A percentile compares a stretch with the other conserved stretches of the same genome.
Conservation (phyloP, 495 filamentous ascomycete species). For the Polyplosphaeria fusca region DNA sequence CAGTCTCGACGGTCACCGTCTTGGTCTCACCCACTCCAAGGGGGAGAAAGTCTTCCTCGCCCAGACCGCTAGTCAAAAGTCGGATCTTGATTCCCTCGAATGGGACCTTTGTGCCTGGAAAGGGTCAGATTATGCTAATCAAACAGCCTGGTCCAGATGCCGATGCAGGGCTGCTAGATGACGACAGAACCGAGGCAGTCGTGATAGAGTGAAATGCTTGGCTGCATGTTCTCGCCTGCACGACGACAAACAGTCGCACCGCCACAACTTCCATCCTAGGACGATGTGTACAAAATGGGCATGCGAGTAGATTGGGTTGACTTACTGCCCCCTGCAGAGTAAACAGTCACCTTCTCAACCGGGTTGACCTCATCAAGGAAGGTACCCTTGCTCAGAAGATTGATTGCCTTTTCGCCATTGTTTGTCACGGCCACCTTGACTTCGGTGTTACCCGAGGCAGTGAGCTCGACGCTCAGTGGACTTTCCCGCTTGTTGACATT, state of each 20-base stretch:
- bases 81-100: slow-evolving; percentile 59
- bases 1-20: slow-evolving; percentile 57
- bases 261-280: too few relatives aligned
- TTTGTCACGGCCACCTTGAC: slow-evolving; percentile 63
- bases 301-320: too few relatives aligned
- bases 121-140: too few relatives aligned
- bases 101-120: slow-evolving; percentile 48
- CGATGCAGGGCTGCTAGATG: too few relatives aligned
- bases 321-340: slow-evolving; percentile 47
- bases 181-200: neutral
- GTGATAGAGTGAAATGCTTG: too few relatives aligned
- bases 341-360: slow-evolving; percentile 60
- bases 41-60: slow-evolving; percentile 53
- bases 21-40: slow-evolving; percentile 55
- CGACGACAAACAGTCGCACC: neutral
- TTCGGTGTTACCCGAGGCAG: slow-evolving; percentile 52
- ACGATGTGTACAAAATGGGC: too few relatives aligned
- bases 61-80: slow-evolving; percentile 47
- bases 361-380: slow-evolving; percentile 54
- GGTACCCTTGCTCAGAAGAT: slow-evolving; percentile 60
- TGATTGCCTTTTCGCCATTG: slow-evolving; percentile 52
- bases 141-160: too few relatives aligned
- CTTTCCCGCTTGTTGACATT: slow-evolving; percentile 44
- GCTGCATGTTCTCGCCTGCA: too few relatives aligned
- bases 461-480: slow-evolving; percentile 53